A percentile compares a stretch with the other conserved stretches of the same genome.
These are phyloP conservation scores for Ogataea trehaloabstinens DNA, from an alignment of 805 yeast genomes.

Conservation along the genomic window DNA sequence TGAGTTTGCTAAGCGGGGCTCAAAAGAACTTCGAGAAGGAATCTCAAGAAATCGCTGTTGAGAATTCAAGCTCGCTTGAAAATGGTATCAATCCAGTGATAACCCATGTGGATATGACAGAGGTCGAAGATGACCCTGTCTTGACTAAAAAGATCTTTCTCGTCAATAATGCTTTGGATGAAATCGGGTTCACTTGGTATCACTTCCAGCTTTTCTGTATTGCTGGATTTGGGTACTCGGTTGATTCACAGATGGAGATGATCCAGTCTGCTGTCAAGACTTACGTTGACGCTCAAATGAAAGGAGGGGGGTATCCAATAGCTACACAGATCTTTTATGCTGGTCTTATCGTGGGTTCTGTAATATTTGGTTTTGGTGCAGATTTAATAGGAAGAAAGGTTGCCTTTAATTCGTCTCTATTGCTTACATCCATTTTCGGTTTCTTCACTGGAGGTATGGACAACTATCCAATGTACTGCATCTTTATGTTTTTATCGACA, in stretches of 20 bases:
- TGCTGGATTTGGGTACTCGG: conserved; percentile 57
- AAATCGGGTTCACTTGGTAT: conserved; percentile 59
- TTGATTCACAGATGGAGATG: conserved; percentile 50
- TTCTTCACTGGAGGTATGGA: conserved; percentile 54
- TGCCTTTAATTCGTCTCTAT: conserved; percentile 50
- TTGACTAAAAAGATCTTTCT: conserved; percentile 41
- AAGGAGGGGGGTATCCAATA: conserved; percentile 41
- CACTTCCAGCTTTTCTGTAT: conserved; percentile 48
- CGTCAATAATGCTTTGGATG: conserved; percentile 55
- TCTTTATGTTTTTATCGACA: conserved; percentile 43
- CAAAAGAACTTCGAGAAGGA: conserved; percentile 5
- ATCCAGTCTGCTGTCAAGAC: conserved; percentile 46
- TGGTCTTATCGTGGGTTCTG: conserved; percentile 52
- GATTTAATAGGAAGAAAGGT: conserved; percentile 53
- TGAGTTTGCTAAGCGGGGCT: neutral
- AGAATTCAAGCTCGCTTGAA: conserved; percentile 9
- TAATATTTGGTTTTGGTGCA: conserved; percentile 56
- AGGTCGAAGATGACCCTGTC: conserved; percentile 34
- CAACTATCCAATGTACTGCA: conserved; percentile 47
- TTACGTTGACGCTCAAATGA: conserved; percentile 46
- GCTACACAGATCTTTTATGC: conserved; percentile 46
- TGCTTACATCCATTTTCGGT: conserved; percentile 49
- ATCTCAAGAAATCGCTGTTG: neutral
- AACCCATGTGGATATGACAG: conserved; percentile 17
- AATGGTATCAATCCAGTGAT: conserved; percentile 13